Conservation (phyloP, 192 early-diverging fungal genomes). For the Phlyctochytrium arcticum region DNA sequence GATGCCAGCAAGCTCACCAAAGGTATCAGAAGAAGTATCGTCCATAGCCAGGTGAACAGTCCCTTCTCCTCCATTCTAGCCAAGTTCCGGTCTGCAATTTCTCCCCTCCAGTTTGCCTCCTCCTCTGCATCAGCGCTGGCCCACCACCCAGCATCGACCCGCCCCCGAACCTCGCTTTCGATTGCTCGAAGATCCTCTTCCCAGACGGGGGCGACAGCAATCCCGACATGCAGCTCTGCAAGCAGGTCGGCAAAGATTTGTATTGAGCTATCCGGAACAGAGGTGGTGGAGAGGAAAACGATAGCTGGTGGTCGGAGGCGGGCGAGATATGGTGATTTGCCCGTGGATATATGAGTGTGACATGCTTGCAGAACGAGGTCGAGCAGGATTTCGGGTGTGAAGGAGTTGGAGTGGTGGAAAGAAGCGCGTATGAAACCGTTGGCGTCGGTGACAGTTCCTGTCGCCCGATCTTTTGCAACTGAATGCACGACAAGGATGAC, state of each 20-base stretch:
- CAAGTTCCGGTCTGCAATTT: neutral
- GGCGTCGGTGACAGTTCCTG: conserved; percentile 12
- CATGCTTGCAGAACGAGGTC: conserved; percentile 16
- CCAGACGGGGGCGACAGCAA: conserved; percentile 17
- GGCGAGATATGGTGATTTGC: conserved; percentile 3
- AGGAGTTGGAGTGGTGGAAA: neutral
- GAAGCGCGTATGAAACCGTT: conserved; percentile 24
- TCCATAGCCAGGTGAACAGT: neutral
- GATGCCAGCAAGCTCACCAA: conserved; percentile 2
- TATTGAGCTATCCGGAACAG: conserved; percentile 8
- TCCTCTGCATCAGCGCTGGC: conserved; percentile 1
- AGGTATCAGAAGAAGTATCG: conserved; percentile 1
- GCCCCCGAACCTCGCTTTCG: neutral
- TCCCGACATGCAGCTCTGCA: conserved; percentile 1
- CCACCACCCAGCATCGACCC: conserved; percentile 14
- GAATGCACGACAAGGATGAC: no score
- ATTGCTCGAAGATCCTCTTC: conserved; percentile 10
- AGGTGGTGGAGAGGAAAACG: neutral
- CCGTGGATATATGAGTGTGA: conserved; percentile 4
- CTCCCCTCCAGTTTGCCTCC: conserved; percentile 2
- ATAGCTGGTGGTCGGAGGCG: conserved; percentile 6
- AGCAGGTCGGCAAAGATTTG: conserved; percentile 8
- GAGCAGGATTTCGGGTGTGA: conserved; percentile 14
- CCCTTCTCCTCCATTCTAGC: neutral
- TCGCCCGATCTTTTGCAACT: neutral